phyloP scores from a whole-genome alignment of 2,329 filamentous ascomycete species.

The Aureobasidium musti region DNA sequence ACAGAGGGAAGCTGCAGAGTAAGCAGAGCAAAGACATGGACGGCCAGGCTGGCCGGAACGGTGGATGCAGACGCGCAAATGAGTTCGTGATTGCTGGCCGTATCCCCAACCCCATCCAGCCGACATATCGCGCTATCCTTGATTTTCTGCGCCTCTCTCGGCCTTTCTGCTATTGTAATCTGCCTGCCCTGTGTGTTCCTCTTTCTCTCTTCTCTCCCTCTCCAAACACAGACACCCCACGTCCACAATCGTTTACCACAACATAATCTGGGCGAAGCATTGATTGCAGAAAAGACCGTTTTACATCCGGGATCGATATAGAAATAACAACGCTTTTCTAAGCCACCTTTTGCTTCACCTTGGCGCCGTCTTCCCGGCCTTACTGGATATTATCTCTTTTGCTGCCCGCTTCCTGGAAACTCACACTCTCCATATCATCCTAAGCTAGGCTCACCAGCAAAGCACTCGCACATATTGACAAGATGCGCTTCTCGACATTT shows the following conservation, averaged over 20 bases:
- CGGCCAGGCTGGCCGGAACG: not conserved
- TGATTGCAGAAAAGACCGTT: constrained; percentile 9
- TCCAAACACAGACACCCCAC: not conserved
- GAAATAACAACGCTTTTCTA: constrained; percentile 18
- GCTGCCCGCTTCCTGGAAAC: not conserved
- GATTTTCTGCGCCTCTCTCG: constrained; percentile 20
- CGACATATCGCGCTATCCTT: constrained; percentile 23
- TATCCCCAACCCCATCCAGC: constrained; percentile 19
- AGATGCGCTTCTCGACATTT: constrained; percentile 21
- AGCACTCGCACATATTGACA: constrained; percentile 1
- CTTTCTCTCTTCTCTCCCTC: not conserved
- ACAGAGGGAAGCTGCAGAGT: not conserved
- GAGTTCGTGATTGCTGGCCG: constrained; percentile 9
- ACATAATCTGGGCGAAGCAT: not conserved
- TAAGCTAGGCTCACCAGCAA: constrained; percentile 5
- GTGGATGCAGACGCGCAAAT: not conserved
- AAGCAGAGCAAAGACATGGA: not conserved
- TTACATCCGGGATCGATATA: constrained; percentile 10
- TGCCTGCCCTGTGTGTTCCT: not conserved
- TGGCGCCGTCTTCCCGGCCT: constrained; percentile 16
- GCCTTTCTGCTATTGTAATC: not conserved
- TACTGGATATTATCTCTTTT: not conserved
- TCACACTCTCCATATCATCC: not conserved
- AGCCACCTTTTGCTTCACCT: constrained; percentile 17
- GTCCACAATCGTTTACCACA: not conserved